A percentile compares a stretch with the other conserved stretches of the same genome.
phyloP scores from a whole-genome alignment of 371 early-diverging fungal species.

The Chytridium lagenaria region DNA sequence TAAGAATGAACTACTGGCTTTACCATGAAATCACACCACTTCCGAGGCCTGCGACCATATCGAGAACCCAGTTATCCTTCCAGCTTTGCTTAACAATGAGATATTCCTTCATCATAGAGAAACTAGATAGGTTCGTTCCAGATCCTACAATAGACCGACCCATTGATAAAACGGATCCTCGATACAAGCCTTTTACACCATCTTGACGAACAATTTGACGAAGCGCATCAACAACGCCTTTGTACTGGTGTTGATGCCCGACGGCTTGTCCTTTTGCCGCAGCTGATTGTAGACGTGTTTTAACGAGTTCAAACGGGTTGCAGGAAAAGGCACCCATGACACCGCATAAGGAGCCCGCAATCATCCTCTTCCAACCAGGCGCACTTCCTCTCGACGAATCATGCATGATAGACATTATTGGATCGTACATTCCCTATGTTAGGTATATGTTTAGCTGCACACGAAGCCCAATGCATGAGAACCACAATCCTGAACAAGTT shows the following conservation, averaged over 20 bases:
- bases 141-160: slow-evolving; percentile 66
- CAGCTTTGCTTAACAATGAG: slow-evolving; percentile 57
- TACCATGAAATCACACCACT: slow-evolving; percentile 61
- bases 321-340: slow-evolving; percentile 73
- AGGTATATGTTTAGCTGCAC: background rate
- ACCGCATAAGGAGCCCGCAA: slow-evolving; percentile 71
- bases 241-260: slow-evolving; percentile 65
- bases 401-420: slow-evolving; percentile 65
- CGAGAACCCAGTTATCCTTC: slow-evolving; percentile 63
- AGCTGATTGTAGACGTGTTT: slow-evolving; percentile 68
- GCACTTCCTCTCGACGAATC: slow-evolving; percentile 59
- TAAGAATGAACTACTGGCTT: background rate
- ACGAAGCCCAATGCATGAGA: background rate
- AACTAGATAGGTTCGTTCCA: slow-evolving; percentile 68
- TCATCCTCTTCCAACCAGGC: slow-evolving; percentile 73
- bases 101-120: slow-evolving; percentile 68
- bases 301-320: slow-evolving; percentile 76
- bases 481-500: slow-evolving; percentile 71
- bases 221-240: slow-evolving; percentile 62
- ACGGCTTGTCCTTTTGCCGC: slow-evolving; percentile 58
- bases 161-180: slow-evolving; percentile 65
- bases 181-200: slow-evolving; percentile 60
- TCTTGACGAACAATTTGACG: slow-evolving; percentile 56
- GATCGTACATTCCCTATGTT: slow-evolving; percentile 69
- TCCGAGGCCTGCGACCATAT: slow-evolving; percentile 66